Percentiles rank a stretch among this genome's conserved stretches.
Evolutionary conservation across 2,329 filamentous ascomycete genomes (phyloP).

Genomic region (Trichoderma aggressivum): DNA sequence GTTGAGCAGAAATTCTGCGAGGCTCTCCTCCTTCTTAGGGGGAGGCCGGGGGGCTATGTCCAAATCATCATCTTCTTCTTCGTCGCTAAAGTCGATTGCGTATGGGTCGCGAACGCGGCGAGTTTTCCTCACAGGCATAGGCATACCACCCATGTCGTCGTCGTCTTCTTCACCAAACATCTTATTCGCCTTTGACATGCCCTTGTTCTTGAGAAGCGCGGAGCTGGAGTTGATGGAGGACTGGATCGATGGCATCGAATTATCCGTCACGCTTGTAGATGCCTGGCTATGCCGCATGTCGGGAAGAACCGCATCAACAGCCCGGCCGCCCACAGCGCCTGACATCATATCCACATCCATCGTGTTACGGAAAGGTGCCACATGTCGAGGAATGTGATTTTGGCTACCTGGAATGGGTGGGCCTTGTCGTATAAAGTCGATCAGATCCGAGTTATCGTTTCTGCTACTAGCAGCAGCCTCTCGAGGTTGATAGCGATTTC

Average conservation of each 20-base stretch:
- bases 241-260: slow-evolving; percentile 52
- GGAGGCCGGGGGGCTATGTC: slow-evolving; percentile 39
- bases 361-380: slow-evolving; percentile 79
- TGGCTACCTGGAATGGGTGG: slow-evolving; percentile 64
- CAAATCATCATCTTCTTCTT: slow-evolving; percentile 53
- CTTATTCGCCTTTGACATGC: slow-evolving; percentile 30
- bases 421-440: slow-evolving; percentile 91
- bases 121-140: slow-evolving; percentile 67
- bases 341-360: slow-evolving; percentile 80
- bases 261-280: slow-evolving; percentile 56
- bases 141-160: not conserved
- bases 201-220: slow-evolving; percentile 55
- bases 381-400: slow-evolving; percentile 74
- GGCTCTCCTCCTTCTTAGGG: slow-evolving; percentile 58
- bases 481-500: slow-evolving; percentile 61
- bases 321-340: slow-evolving; percentile 51
- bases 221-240: slow-evolving; percentile 75
- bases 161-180: slow-evolving; percentile 48
- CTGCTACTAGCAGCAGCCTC: slow-evolving; percentile 61
- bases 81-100: slow-evolving; percentile 81
- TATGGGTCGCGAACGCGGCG: slow-evolving; percentile 84
- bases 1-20: slow-evolving; percentile 71
- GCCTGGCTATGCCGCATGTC: slow-evolving; percentile 55
- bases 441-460: slow-evolving; percentile 77
- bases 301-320: slow-evolving; percentile 55